A percentile compares a stretch with the other conserved stretches of the same genome.
These are phyloP conservation scores for Coprinellus aureogranulatus DNA, from an alignment of 768 basidiomycete genomes.

Conservation along the genomic window DNA sequence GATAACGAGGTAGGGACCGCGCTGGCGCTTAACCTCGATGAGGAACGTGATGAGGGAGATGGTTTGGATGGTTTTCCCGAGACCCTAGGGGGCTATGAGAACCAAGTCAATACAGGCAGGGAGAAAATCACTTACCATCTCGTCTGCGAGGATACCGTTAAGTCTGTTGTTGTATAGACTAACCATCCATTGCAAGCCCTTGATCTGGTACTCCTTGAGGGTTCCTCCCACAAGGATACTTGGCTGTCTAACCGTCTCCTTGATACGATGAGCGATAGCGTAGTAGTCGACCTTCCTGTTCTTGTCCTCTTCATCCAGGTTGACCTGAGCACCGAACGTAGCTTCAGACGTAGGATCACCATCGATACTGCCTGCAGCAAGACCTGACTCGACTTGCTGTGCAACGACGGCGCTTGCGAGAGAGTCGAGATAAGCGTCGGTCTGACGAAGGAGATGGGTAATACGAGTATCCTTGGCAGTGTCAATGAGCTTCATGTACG, in stretches of 20 bases:
- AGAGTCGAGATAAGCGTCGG: slow-evolving; percentile 91
- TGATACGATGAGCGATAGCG: slow-evolving; percentile 88
- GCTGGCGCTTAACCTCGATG: slow-evolving; percentile 85
- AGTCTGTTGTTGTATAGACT: slow-evolving; percentile 94
- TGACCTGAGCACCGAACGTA: slow-evolving; percentile 84
- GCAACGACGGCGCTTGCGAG: slow-evolving; percentile 90
- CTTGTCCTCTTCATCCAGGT: slow-evolving; percentile 53
- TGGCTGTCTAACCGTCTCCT: slow-evolving; percentile 78
- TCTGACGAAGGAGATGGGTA: slow-evolving; percentile 91
- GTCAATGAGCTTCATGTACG: slow-evolving; percentile 98
- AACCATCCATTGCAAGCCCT: slow-evolving; percentile 98
- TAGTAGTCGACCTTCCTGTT: slow-evolving; percentile 92
- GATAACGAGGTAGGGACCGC: slow-evolving; percentile 94
- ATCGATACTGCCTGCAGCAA: slow-evolving; percentile 44
- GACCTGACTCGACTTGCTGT: slow-evolving; percentile 77
- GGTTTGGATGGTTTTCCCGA: slow-evolving; percentile 93
- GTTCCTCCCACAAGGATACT: slow-evolving; percentile 78
- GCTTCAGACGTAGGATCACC: slow-evolving; percentile 79
- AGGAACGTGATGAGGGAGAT: slow-evolving; percentile 95
- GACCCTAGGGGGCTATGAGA: slow-evolving; percentile 55
- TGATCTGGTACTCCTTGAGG: slow-evolving; percentile 92
- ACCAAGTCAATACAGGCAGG: slow-evolving; percentile 1
- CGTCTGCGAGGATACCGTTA: slow-evolving; percentile 92
- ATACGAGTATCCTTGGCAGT: slow-evolving; percentile 99
- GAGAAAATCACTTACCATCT: slow-evolving; percentile 60